Evolutionary conservation across 2,329 filamentous ascomycete genomes (phyloP).

Genomic region (Talaromyces sp.): DNA sequence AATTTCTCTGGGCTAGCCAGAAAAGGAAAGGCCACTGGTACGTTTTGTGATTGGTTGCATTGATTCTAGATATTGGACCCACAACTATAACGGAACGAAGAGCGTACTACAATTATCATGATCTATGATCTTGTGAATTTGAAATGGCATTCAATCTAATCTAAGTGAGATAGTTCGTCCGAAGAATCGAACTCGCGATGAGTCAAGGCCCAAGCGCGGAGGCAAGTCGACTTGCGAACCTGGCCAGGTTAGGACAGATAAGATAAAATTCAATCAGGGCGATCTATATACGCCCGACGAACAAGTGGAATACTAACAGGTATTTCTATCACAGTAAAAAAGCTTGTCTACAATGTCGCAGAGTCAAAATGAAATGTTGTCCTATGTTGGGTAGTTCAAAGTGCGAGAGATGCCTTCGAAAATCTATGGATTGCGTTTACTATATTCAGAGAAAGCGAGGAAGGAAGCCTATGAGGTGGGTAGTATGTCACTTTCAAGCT

Average conservation of each 20-base stretch:
- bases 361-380: background rate
- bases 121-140: background rate
- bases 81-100: background rate
- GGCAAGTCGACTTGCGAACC: background rate
- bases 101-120: background rate
- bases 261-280: background rate
- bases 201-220: background rate
- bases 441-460: slow-evolving; percentile 1
- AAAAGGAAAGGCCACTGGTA: too few relatives aligned
- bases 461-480: background rate
- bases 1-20: too few relatives aligned
- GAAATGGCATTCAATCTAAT: background rate
- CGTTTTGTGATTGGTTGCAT: too few relatives aligned
- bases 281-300: background rate
- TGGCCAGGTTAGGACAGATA: background rate
- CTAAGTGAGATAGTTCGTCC: background rate
- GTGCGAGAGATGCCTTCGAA: slow-evolving; percentile 7
- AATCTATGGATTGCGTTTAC: slow-evolving; percentile 1
- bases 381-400: background rate
- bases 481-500: background rate
- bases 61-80: background rate
- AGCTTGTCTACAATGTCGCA: background rate
- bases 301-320: background rate
- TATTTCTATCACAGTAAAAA: background rate
- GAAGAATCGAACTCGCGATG: background rate